Percentiles rank a stretch among this genome's conserved stretches.
phyloP scores from a whole-genome alignment of 371 early-diverging fungal species.

The Lichtheimia corymbifera region DNA sequence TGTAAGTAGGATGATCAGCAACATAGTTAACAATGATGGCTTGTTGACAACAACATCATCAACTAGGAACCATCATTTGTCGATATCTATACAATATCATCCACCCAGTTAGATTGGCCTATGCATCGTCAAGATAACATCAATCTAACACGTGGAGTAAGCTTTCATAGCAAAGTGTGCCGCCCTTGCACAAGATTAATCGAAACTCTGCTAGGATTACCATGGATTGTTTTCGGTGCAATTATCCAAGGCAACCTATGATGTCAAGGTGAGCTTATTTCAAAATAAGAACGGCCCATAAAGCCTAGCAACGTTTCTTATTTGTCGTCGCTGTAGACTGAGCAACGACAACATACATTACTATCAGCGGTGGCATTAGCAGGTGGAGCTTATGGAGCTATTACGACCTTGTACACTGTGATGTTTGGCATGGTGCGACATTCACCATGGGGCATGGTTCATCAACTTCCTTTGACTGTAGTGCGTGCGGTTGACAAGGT shows the following conservation, averaged over 20 bases:
- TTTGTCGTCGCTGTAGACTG: slow-evolving; percentile 24
- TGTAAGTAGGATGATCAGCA: slow-evolving; percentile 17
- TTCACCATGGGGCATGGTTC: slow-evolving; percentile 42
- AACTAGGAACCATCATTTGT: slow-evolving; percentile 29
- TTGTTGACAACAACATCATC: too few species aligned
- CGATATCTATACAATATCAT: slow-evolving; percentile 31
- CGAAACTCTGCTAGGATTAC: slow-evolving; percentile 19
- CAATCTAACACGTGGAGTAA: slow-evolving; percentile 19
- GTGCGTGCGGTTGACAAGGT: slow-evolving; percentile 15
- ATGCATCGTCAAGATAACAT: slow-evolving; percentile 17
- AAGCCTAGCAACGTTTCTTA: not conserved
- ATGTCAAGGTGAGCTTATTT: slow-evolving; percentile 28
- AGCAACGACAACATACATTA: slow-evolving; percentile 40
- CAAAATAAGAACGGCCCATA: not conserved
- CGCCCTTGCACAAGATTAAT: not conserved
- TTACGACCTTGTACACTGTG: slow-evolving; percentile 40
- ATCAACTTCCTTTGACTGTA: slow-evolving; percentile 32
- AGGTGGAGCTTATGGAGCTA: slow-evolving; percentile 44
- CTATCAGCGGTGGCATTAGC: slow-evolving; percentile 38
- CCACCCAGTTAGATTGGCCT: slow-evolving; percentile 32
- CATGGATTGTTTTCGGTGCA: slow-evolving; percentile 38
- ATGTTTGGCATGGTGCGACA: slow-evolving; percentile 47
- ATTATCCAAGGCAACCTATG: slow-evolving; percentile 29
- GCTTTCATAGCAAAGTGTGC: not conserved
- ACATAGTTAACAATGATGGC: not conserved